These are phyloP conservation scores for Pestalotiopsis sp. DNA, from an alignment of 2,329 filamentous ascomycete genomes.

Conservation along the genomic window DNA sequence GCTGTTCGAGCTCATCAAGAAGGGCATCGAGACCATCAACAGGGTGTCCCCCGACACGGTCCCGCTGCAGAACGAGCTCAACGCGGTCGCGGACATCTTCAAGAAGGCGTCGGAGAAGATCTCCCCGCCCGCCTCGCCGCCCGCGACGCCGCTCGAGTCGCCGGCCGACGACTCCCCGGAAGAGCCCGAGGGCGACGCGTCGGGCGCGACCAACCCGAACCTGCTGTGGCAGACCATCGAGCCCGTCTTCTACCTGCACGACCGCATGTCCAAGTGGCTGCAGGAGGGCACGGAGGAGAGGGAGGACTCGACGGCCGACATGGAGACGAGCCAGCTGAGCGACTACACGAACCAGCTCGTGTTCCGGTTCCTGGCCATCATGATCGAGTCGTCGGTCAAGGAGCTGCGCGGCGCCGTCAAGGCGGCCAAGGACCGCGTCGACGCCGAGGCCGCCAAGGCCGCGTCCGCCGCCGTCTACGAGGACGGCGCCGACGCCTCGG, in stretches of 20 bases:
- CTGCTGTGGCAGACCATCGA: conserved; percentile 32
- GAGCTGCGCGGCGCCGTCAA: conserved; percentile 32
- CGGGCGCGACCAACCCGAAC: conserved; percentile 23
- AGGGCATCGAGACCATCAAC: conserved; percentile 23
- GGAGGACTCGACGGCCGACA: conserved; percentile 22
- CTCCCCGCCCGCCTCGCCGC: neutral
- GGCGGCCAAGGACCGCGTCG: conserved; percentile 31
- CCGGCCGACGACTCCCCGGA: too few species aligned
- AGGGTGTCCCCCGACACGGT: conserved; percentile 23
- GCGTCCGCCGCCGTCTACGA: conserved; percentile 28
- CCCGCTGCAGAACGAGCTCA: conserved; percentile 26
- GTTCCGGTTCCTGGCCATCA: conserved; percentile 29
- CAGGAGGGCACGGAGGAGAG: conserved; percentile 29
- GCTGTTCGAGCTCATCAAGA: conserved; percentile 30
- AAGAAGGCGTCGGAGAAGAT: conserved; percentile 21
- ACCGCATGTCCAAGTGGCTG: conserved; percentile 30
- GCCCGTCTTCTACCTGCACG: conserved; percentile 32
- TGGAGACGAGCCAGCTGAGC: conserved; percentile 27
- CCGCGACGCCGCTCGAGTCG: too few species aligned
- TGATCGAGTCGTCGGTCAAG: conserved; percentile 32
- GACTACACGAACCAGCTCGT: conserved; percentile 33
- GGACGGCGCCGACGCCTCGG: conserved; percentile 42
- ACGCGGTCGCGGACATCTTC: conserved; percentile 29
- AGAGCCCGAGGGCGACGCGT: neutral
- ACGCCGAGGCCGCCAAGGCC: conserved; percentile 31